Percentiles rank a stretch among this genome's conserved stretches.
phyloP scores from a whole-genome alignment of 441 rosid species.

The Populus tomentosa region DNA sequence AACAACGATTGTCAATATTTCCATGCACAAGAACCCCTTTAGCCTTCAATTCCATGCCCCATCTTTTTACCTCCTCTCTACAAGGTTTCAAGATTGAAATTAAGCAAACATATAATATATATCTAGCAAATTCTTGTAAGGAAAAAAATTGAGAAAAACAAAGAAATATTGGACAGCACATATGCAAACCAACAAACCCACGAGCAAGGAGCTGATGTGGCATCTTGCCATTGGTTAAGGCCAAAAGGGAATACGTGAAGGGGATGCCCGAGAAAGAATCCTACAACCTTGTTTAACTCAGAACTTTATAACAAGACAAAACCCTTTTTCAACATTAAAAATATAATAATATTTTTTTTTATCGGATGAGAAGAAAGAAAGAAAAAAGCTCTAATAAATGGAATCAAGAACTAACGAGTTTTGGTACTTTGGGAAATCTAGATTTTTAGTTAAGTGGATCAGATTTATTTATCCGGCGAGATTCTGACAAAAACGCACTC shows the following conservation, averaged over 20 bases:
- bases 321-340: not conserved
- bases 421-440: not conserved
- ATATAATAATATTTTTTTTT: not conserved
- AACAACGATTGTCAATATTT: conserved; percentile 32
- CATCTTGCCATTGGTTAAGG: conserved; percentile 1
- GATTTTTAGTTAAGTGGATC: not conserved
- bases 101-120: not conserved
- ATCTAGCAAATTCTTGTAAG: not conserved
- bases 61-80: not conserved
- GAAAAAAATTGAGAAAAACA: not conserved
- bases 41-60: not conserved
- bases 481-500: not conserved
- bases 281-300: not conserved
- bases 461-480: not conserved
- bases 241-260: conserved; percentile 5
- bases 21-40: not conserved
- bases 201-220: conserved; percentile 8
- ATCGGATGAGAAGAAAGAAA: not conserved
- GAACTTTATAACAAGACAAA: not conserved
- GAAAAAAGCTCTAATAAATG: not conserved
- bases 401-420: not conserved
- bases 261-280: not conserved
- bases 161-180: not conserved
- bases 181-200: not conserved
- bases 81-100: not conserved